These are phyloP conservation scores for Amaranthus hypochondriacus DNA, from an alignment of 148 eudicot genomes.

Conservation along the genomic window DNA sequence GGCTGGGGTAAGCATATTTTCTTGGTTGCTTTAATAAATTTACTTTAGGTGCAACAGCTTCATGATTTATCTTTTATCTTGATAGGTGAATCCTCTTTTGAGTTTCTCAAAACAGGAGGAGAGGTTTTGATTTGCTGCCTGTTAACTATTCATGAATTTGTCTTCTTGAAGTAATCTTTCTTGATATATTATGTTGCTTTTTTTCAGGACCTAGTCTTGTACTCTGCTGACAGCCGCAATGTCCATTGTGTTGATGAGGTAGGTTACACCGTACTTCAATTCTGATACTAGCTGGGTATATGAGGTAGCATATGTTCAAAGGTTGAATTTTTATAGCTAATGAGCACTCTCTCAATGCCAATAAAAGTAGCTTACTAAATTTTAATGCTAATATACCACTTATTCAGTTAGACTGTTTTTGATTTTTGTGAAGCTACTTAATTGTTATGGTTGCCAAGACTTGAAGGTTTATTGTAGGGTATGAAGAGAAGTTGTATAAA, in stretches of 20 bases:
- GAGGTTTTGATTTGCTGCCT: not conserved
- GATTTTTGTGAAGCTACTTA: not conserved
- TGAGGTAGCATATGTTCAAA: not conserved
- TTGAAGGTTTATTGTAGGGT: not conserved
- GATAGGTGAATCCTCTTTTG: not conserved
- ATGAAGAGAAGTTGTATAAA: not conserved
- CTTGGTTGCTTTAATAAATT: not conserved
- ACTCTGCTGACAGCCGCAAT: constrained; percentile 83
- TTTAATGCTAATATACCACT: not conserved
- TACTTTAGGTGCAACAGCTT: not conserved
- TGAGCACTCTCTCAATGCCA: not conserved
- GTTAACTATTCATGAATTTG: not conserved
- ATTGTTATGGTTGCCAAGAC: not conserved
- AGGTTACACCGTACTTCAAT: constrained; percentile 15
- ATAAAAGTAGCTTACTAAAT: not conserved
- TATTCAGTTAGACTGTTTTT: not conserved
- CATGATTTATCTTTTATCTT: not conserved
- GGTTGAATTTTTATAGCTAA: not conserved
- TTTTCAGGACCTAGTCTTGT: constrained; percentile 69
- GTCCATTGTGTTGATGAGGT: constrained; percentile 94
- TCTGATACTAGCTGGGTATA: not conserved
- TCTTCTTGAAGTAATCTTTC: constrained; percentile 8
- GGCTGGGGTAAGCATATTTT: constrained; percentile 71
- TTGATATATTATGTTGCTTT: constrained; percentile 14
- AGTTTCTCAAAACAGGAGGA: constrained; percentile 2